phyloP scores from a whole-genome alignment of 345 rosid species.

The Chamaenerion angustifolium region DNA sequence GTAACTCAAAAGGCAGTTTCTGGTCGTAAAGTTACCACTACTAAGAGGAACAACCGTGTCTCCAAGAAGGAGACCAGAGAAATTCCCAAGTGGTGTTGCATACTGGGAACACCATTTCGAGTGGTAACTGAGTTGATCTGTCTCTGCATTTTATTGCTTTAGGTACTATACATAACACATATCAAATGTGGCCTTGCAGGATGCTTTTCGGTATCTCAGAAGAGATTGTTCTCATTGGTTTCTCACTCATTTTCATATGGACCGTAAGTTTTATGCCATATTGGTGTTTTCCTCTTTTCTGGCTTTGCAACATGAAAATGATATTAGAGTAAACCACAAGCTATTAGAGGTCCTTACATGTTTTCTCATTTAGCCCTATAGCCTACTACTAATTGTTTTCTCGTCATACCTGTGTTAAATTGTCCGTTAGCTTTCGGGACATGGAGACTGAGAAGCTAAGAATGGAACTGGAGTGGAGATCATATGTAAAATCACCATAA shows the following conservation, averaged over 20 bases:
- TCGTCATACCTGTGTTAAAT: too few species aligned
- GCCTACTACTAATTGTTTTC: too few species aligned
- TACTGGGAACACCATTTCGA: constrained; percentile 80
- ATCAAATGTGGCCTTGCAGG: constrained; percentile 34
- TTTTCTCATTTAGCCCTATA: too few species aligned
- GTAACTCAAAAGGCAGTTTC: constrained; percentile 23
- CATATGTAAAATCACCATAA: too few species aligned
- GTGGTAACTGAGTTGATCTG: constrained; percentile 45
- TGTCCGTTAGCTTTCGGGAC: too few species aligned
- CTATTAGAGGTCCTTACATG: too few species aligned
- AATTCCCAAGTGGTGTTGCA: constrained; percentile 64
- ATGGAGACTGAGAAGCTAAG: too few species aligned
- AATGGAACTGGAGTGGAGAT: too few species aligned
- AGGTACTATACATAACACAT: not conserved
- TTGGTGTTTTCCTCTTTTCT: constrained; percentile 2
- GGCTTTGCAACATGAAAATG: too few species aligned
- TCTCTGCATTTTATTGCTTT: not conserved
- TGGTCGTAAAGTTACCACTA: constrained; percentile 10
- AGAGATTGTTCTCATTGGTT: constrained; percentile 93
- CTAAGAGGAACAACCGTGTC: constrained; percentile 17
- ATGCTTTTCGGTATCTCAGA: constrained; percentile 84
- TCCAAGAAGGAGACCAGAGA: constrained; percentile 37
- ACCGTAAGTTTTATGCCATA: constrained; percentile 48
- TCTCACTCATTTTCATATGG: constrained; percentile 94
- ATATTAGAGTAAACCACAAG: too few species aligned